Evolutionary conservation across 306 rosid genomes (phyloP), one percentile per base, ranked within the genome.

Genomic region (Pterocarpus santalinus): DNA sequence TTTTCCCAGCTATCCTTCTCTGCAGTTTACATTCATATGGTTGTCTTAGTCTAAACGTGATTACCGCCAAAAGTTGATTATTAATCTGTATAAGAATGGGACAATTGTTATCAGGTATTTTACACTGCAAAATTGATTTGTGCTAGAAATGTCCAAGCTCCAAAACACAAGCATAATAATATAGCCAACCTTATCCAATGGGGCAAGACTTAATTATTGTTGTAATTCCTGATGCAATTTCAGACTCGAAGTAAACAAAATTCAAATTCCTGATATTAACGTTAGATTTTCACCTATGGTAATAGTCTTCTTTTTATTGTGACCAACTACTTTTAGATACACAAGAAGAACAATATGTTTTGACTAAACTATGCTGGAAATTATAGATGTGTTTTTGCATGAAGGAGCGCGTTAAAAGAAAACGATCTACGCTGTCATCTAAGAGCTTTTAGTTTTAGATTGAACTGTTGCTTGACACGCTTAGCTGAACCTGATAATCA

Each of bases 401-500:
- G 22, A 3, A 8, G 39, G 58, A 52, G 17, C 58, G 22, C 22
- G 12, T 52, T 52, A 15, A 36, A 68, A 4, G 34, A 78, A 65
- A 55, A 8, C 22, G 12, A 68, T 57, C 15, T 3, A 17, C 30
- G 35, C 65, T 61, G 55, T 71, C 28, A 69, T 51, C 34, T 15
- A 68, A 69, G 41, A 69, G 78, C 13, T 73, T 22, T 52, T 61
- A 69, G 73, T 41, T 82, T 70, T 35, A 61, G 44, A 80, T 17
- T 77, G 41, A 33, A 30, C 2, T 38, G 75, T 66, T 78, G 67
- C 30, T 51, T 76, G 33, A 36, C 14, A 46, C 41, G 52, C 65
- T 47, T 39, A 36, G 4, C 66, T 66, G 83, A 72, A 61, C 57
- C 65, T 78, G 72, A 53, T 74, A 65, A 61, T 72, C 82, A 68